Conservation (phyloP, 2,329 filamentous ascomycete species). For the Phialemoniopsis sp. region DNA sequence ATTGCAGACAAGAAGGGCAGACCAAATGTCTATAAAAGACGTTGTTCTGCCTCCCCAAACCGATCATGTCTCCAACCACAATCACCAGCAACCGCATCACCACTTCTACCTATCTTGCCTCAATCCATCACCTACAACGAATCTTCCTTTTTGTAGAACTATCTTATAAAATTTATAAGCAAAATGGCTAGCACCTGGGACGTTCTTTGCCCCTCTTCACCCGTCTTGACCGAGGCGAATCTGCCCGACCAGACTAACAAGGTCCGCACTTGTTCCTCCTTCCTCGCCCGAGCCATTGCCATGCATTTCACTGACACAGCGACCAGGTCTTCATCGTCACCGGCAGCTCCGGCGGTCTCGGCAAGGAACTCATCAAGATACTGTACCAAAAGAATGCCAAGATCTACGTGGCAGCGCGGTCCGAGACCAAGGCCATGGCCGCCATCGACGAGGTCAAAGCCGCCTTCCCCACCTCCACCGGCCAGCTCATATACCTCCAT, state of each 20-base stretch:
- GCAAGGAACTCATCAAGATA: neutral
- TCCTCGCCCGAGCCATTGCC: too few relatives aligned
- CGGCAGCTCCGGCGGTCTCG: neutral
- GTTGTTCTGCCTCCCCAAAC: neutral
- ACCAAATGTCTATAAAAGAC: neutral
- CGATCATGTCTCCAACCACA: neutral
- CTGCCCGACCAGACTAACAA: too few relatives aligned
- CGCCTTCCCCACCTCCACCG: conserved; percentile 18
- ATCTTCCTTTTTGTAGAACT: too few relatives aligned
- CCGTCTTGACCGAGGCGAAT: neutral
- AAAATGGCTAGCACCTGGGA: neutral
- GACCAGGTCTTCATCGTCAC: neutral
- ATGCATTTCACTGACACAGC: neutral
- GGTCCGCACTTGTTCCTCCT: neutral
- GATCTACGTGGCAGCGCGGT: neutral
- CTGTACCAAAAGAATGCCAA: neutral
- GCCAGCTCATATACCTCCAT: conserved; percentile 27
- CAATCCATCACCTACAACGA: too few relatives aligned
- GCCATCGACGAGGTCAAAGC: conserved; percentile 3
- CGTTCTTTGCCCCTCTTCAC: neutral
- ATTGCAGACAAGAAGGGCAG: neutral
- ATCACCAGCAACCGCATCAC: neutral
- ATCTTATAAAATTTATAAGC: too few relatives aligned
- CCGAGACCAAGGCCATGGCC: neutral
- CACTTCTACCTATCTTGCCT: neutral